phyloP scores from a whole-genome alignment of 192 early-diverging fungal species.

The Diversispora epigaea region DNA sequence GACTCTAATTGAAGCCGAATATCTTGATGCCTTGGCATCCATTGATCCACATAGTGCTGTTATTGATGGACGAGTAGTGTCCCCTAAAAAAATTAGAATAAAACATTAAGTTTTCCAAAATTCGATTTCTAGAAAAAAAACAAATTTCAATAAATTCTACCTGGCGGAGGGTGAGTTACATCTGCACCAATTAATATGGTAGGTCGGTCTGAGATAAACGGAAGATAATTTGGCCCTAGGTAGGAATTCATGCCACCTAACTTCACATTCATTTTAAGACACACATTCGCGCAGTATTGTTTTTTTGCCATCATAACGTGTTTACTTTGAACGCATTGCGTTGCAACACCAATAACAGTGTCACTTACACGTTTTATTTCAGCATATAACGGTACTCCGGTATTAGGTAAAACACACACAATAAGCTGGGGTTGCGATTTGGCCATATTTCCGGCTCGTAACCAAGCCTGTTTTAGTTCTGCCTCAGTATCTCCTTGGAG shows the following conservation, averaged over 20 bases:
- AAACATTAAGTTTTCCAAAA: too few relatives aligned
- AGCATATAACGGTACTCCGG: constrained; percentile 75
- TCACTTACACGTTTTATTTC: constrained; percentile 86
- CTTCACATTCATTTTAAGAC: too few relatives aligned
- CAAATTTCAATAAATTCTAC: too few relatives aligned
- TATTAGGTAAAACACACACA: constrained; percentile 77
- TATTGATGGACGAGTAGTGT: constrained; percentile 20
- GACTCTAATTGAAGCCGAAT: constrained; percentile 53
- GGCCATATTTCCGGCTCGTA: constrained; percentile 65
- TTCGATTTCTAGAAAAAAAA: too few relatives aligned
- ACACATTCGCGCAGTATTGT: too few relatives aligned
- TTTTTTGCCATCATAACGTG: constrained; percentile 72
- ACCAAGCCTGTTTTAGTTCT: constrained; percentile 69
- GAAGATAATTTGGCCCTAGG: constrained; percentile 46
- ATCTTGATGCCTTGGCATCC: constrained; percentile 56
- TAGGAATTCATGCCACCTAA: constrained; percentile 76
- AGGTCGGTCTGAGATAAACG: constrained; percentile 63
- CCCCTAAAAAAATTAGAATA: too few relatives aligned
- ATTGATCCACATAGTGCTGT: constrained; percentile 43
- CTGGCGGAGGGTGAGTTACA: constrained; percentile 68
- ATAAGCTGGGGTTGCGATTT: constrained; percentile 73
- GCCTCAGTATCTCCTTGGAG: constrained; percentile 57
- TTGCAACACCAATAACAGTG: constrained; percentile 83
- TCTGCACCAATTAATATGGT: constrained; percentile 65
- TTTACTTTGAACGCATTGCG: constrained; percentile 90